Evolutionary conservation across 106 monocot genomes (phyloP).

Genomic region (Xerophyta viscosa): DNA sequence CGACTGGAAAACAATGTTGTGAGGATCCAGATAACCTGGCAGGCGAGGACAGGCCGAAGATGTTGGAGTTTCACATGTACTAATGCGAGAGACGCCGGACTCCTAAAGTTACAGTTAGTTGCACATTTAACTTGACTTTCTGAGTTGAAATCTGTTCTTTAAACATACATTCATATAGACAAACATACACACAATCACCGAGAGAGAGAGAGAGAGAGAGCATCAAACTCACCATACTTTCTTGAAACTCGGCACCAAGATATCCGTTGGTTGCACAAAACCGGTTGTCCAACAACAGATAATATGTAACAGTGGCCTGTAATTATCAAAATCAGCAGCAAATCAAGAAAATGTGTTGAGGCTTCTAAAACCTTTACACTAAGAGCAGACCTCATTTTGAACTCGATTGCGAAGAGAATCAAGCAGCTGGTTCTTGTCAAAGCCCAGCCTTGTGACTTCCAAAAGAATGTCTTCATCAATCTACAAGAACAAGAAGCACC

Average conservation of each 20-base stretch:
- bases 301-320: conserved; percentile 82
- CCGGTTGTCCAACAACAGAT: conserved; percentile 66
- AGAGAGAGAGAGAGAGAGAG: background rate
- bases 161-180: too few species aligned
- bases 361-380: background rate
- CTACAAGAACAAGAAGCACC: conserved; percentile 16
- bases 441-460: conserved; percentile 63
- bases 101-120: conserved; percentile 29
- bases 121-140: conserved; percentile 1
- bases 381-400: conserved; percentile 53
- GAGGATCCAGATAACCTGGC: conserved; percentile 43
- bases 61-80: conserved; percentile 21
- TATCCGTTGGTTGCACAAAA: conserved; percentile 63
- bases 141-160: background rate
- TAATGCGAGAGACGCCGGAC: conserved; percentile 15
- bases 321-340: too few species aligned
- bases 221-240: conserved; percentile 39
- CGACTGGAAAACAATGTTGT: conserved; percentile 32
- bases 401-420: conserved; percentile 58
- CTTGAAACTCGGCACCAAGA: conserved; percentile 68
- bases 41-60: conserved; percentile 20
- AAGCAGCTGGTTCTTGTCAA: conserved; percentile 50
- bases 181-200: too few species aligned
- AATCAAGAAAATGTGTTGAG: too few species aligned
- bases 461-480: conserved; percentile 69